A percentile compares a stretch with the other conserved stretches of the same genome.
Conservation (phyloP, 1,284 basidiomycete genomes). For the Bjerkandera adusta region DNA sequence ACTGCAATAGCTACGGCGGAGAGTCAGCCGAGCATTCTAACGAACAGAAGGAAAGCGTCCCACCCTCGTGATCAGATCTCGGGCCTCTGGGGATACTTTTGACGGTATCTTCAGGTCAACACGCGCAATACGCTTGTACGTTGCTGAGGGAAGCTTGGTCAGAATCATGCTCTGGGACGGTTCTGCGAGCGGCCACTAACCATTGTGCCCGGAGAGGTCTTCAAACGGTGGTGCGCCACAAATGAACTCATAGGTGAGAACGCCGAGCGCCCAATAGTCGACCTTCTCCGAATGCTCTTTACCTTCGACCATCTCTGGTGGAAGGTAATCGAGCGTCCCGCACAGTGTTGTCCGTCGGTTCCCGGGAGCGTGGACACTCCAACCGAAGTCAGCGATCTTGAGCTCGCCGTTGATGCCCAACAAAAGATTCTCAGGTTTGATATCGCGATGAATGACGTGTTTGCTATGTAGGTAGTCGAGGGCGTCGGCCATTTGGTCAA, state of each 20-base stretch:
- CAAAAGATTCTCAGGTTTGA: constrained; percentile 97
- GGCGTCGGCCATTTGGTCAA: constrained; percentile 98
- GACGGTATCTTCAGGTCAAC: constrained; percentile 82
- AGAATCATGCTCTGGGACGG: constrained; percentile 5
- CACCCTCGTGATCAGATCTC: constrained; percentile 64
- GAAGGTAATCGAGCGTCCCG: constrained; percentile 95
- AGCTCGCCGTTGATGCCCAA: constrained; percentile 95
- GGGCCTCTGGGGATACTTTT: constrained; percentile 62
- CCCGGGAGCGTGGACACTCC: constrained; percentile 97
- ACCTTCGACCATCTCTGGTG: constrained; percentile 98
- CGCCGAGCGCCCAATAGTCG: constrained; percentile 97
- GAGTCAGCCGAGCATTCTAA: background rate
- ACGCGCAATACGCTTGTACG: constrained; percentile 81
- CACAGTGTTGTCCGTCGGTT: constrained; percentile 89
- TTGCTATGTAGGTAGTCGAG: constrained; percentile 91
- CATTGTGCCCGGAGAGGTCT: constrained; percentile 73
- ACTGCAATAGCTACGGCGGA: constrained; percentile 83
- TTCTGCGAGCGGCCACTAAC: constrained; percentile 39
- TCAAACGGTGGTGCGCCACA: constrained; percentile 95
- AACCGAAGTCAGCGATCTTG: constrained; percentile 99
- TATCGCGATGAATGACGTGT: constrained; percentile 98
- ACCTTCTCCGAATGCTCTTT: constrained; percentile 86
- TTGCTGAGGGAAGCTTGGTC: constrained; percentile 48
- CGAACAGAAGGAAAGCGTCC: background rate
- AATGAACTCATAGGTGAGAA: constrained; percentile 94